A percentile compares a stretch with the other conserved stretches of the same genome.
Conservation (phyloP, 805 yeast genomes). For the Candida ficus region DNA sequence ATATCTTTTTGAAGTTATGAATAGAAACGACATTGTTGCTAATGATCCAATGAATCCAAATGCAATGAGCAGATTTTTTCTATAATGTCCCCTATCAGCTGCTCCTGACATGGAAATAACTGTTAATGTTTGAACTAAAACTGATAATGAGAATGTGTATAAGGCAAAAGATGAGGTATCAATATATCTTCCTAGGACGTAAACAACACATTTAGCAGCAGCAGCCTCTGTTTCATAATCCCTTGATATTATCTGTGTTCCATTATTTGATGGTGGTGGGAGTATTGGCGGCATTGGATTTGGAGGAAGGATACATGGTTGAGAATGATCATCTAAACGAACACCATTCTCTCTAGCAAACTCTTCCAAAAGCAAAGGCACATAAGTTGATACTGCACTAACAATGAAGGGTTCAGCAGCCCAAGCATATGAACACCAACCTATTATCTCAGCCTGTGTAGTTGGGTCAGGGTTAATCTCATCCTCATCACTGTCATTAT, state of each 20-base stretch:
- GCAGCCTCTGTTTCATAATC: slow-evolving; percentile 5
- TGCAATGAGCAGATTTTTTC: slow-evolving; percentile 48
- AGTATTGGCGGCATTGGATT: slow-evolving; percentile 29
- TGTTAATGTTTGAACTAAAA: slow-evolving; percentile 61
- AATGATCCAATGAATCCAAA: slow-evolving; percentile 59
- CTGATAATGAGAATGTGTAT: slow-evolving; percentile 69
- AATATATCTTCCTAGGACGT: slow-evolving; percentile 40
- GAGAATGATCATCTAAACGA: slow-evolving; percentile 46
- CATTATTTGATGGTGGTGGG: slow-evolving; percentile 26
- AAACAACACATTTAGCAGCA: slow-evolving; percentile 40
- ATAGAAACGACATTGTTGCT: slow-evolving; percentile 42
- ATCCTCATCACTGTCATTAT: neutral
- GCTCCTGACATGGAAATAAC: slow-evolving; percentile 73
- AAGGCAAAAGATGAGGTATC: slow-evolving; percentile 73
- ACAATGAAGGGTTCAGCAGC: slow-evolving; percentile 81
- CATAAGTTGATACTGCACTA: slow-evolving; percentile 73
- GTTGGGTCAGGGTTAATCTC: too few species aligned
- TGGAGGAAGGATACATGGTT: slow-evolving; percentile 42
- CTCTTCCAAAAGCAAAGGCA: slow-evolving; percentile 66
- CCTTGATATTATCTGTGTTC: too few species aligned
- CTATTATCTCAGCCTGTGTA: slow-evolving; percentile 42
- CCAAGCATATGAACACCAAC: slow-evolving; percentile 69
- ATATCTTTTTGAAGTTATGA: slow-evolving; percentile 35
- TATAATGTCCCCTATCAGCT: slow-evolving; percentile 57
- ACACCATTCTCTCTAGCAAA: slow-evolving; percentile 74